Base-by-base conservation (phyloP, 1,284 basidiomycete species). In the Agaricales sp. region DNA sequence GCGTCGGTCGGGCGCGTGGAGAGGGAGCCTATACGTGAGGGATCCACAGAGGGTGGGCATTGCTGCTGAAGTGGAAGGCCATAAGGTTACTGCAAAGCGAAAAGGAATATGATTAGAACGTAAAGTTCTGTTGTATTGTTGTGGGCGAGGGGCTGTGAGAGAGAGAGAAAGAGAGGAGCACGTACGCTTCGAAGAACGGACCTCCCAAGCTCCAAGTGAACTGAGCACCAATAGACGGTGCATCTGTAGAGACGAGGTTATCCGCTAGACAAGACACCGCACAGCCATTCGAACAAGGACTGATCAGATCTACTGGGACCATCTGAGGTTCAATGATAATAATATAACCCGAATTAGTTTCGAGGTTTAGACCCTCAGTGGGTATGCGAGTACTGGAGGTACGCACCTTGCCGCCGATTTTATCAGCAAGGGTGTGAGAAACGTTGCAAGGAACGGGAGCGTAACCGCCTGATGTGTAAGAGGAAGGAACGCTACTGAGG, bases 271-370 rank as follows among this genome's bases (percentile, higher is more conserved):
- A 83, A 2, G 61, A 62, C 13, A 63, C 62, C 1, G 71, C 64
- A 50, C 73, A 64, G 22, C 64, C 66, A 1, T 57, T 51, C 41
- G 54, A 59, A 21, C 61, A 60, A 54, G 73, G 73, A 3, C 63
- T 59, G 12, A 74, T 61, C 53, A 85, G 79, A 60, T 85, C 82
- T 30, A 83, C 70, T 2, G 78, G 73, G 63, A 85, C 86, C 50
- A 72, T 61, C 58, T 68, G 26, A 30, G 26, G 38, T n/a, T n/a
- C n/a, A n/a, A n/a, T n/a, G n/a, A n/a, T n/a, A n/a, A n/a, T n/a
- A n/a, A n/a, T n/a, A n/a, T n/a, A n/a, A n/a, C n/a, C n/a, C n/a
- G n/a, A n/a, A n/a, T n/a, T n/a, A n/a, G n/a, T n/a, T n/a, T n/a
- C n/a, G n/a, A n/a, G n/a, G n/a, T n/a, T n/a, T n/a, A n/a, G n/a